A percentile compares a stretch with the other conserved stretches of the same genome.
Conservation (phyloP, 768 basidiomycete species). For the Leccinum longicurvipes region DNA sequence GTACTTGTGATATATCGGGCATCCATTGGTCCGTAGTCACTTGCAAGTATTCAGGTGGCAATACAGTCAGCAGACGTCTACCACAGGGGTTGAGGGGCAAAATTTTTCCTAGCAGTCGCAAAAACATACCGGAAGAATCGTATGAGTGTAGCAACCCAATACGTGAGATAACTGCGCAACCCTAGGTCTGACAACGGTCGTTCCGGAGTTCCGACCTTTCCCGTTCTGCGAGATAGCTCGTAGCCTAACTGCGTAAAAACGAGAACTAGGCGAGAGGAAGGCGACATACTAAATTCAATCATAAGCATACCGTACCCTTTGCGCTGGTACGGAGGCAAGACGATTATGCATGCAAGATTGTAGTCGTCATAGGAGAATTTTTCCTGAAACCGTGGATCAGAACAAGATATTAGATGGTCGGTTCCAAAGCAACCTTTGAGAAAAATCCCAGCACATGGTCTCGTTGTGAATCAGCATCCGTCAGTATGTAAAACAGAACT, state of each 20-base stretch:
- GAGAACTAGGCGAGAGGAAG: not conserved
- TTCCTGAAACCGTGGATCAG: slow-evolving; percentile 49
- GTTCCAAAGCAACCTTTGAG: slow-evolving; percentile 46
- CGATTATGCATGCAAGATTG: slow-evolving; percentile 95
- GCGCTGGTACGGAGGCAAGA: slow-evolving; percentile 88
- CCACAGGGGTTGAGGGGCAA: not conserved
- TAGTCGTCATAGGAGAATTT: slow-evolving; percentile 96
- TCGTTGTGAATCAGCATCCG: slow-evolving; percentile 72
- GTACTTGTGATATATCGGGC: slow-evolving; percentile 37
- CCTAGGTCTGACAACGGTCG: slow-evolving; percentile 93
- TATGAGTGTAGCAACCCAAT: slow-evolving; percentile 82
- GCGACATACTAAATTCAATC: slow-evolving; percentile 93
- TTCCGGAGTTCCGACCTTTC: slow-evolving; percentile 89
- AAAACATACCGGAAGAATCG: slow-evolving; percentile 72
- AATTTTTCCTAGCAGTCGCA: not conserved
- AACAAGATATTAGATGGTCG: not conserved
- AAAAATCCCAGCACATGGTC: slow-evolving; percentile 80
- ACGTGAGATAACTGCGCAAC: slow-evolving; percentile 82
- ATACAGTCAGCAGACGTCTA: slow-evolving; percentile 57
- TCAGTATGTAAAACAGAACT: slow-evolving; percentile 90
- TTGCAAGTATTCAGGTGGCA: slow-evolving; percentile 51
- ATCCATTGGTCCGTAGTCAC: slow-evolving; percentile 44
- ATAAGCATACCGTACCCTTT: slow-evolving; percentile 91
- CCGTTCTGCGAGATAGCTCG: slow-evolving; percentile 77
- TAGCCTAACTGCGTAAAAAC: slow-evolving; percentile 58